Conservation (phyloP, 441 rosid species). For the Arabidopsis lyrata region DNA sequence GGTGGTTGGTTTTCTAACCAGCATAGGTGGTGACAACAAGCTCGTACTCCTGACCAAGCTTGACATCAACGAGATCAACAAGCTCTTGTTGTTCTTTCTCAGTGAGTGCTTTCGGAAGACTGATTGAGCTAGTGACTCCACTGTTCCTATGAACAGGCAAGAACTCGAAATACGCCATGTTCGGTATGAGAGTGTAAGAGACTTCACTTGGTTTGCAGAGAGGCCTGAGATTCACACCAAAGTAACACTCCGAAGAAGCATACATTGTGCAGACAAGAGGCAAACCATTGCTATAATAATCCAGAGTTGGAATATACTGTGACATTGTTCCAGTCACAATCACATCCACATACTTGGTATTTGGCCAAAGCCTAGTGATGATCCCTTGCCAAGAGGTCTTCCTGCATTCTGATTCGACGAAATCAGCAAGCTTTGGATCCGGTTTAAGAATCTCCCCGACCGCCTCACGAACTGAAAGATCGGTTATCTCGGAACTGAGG, state of each 20-base stretch:
- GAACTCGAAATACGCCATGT: slow-evolving; percentile 82
- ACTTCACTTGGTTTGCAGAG: slow-evolving; percentile 74
- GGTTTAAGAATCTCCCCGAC: slow-evolving; percentile 82
- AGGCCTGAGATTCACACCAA: slow-evolving; percentile 72
- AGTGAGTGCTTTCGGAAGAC: slow-evolving; percentile 66
- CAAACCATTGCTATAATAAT: slow-evolving; percentile 66
- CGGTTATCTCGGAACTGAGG: slow-evolving; percentile 68
- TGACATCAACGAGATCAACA: slow-evolving; percentile 77
- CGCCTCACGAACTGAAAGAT: slow-evolving; percentile 68
- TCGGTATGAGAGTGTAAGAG: slow-evolving; percentile 71
- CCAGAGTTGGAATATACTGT: slow-evolving; percentile 76
- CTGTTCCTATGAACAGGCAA: slow-evolving; percentile 67
- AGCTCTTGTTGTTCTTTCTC: slow-evolving; percentile 62
- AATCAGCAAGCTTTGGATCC: slow-evolving; percentile 80
- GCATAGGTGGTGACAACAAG: slow-evolving; percentile 86
- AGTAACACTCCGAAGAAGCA: slow-evolving; percentile 80
- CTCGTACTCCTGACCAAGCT: slow-evolving; percentile 78
- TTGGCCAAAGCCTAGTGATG: slow-evolving; percentile 92
- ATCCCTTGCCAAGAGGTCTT: slow-evolving; percentile 89
- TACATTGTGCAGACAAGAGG: slow-evolving; percentile 81
- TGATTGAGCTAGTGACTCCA: slow-evolving; percentile 61
- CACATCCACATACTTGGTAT: slow-evolving; percentile 90
- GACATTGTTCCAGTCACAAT: slow-evolving; percentile 86
- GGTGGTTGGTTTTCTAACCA: slow-evolving; percentile 44
- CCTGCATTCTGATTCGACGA: slow-evolving; percentile 65